Percentiles rank a stretch among this genome's conserved stretches.
Conservation (phyloP, 106 monocot species). For the Hemerocallis citrina region DNA sequence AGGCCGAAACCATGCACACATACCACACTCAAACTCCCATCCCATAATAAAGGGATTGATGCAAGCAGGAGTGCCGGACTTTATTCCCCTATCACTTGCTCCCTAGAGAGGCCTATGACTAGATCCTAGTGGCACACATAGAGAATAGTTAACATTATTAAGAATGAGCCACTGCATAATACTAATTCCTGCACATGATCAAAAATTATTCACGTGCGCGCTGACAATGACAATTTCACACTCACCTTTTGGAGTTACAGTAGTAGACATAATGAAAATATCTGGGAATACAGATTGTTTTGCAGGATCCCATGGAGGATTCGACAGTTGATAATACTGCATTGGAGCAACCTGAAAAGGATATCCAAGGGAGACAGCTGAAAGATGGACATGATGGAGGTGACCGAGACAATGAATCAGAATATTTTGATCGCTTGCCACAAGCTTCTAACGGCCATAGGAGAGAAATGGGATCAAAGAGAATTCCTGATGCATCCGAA, state of each 20-base stretch:
- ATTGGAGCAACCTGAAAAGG: conserved; percentile 34
- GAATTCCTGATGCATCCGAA: conserved; percentile 24
- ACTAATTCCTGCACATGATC: no score
- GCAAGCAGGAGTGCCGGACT: no score
- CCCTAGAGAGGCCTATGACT: no score
- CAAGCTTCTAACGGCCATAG: conserved; percentile 11
- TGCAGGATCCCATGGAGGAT: conserved; percentile 45
- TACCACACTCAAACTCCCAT: no score
- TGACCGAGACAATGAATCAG: conserved; percentile 17
- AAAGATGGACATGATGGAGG: conserved; percentile 24
- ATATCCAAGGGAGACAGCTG: conserved; percentile 12
- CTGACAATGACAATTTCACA: no score
- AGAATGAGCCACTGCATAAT: no score
- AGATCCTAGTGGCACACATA: neutral
- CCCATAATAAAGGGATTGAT: no score
- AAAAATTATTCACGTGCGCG: no score
- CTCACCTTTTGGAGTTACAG: no score
- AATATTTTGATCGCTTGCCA: conserved; percentile 14
- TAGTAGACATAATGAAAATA: neutral
- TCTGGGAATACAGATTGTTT: conserved; percentile 47
- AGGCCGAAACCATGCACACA: no score
- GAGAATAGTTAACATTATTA: conserved; percentile 1
- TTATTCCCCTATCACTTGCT: no score
- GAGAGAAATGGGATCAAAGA: conserved; percentile 16
- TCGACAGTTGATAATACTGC: conserved; percentile 22